Evolutionary conservation across 2,329 filamentous ascomycete species (phyloP).

Genomic region (Diaporthe nobilis): DNA sequence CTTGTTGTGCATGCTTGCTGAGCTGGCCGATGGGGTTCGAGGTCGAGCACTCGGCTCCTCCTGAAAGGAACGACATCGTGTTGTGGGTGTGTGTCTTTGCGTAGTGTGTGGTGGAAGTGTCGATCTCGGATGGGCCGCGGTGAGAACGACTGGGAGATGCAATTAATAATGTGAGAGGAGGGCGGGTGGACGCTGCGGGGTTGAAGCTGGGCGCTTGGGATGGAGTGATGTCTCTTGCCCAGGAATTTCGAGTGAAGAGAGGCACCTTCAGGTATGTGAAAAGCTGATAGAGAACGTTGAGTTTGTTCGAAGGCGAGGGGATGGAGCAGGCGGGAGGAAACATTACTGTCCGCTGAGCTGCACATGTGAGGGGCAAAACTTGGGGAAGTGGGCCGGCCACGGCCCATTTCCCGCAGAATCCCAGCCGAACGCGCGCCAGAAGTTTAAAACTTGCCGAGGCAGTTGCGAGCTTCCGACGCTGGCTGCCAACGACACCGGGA

Average conservation of each 20-base stretch:
- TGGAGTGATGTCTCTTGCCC: not conserved
- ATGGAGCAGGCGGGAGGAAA: not conserved
- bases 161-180: not conserved
- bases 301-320: not conserved
- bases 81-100: not conserved
- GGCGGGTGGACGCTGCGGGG: not conserved
- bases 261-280: not conserved
- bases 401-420: not conserved
- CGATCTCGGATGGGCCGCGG: not conserved
- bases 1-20: constrained; percentile 96
- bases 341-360: not conserved
- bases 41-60: constrained; percentile 94
- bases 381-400: constrained; percentile 19
- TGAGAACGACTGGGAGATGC: not conserved
- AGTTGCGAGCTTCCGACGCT: constrained; percentile 9
- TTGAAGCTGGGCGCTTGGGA: not conserved
- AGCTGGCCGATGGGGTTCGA: constrained; percentile 98
- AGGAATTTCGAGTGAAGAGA: not conserved
- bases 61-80: constrained; percentile 91
- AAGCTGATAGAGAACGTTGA: not conserved
- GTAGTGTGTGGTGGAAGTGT: not conserved
- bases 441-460: constrained; percentile 39
- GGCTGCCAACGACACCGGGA: not conserved
- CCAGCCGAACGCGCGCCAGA: constrained; percentile 38
- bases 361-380: constrained; percentile 24